Evolutionary conservation across 2,329 filamentous ascomycete species (phyloP).

Genomic region (Penicillium griseofulvum): DNA sequence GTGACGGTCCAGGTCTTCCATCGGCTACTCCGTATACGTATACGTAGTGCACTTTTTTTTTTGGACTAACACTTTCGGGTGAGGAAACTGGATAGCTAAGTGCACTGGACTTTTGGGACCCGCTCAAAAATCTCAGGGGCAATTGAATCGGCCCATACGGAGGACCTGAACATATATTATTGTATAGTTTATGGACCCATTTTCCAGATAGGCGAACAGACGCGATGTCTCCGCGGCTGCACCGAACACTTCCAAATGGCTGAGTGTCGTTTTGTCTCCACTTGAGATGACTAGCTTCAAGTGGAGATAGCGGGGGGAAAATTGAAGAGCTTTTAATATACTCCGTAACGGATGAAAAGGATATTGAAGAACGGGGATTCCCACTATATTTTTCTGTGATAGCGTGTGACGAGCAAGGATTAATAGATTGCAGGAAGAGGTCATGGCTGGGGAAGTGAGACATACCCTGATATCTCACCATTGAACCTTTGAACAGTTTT

Average conservation of each 20-base stretch:
- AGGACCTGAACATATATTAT: neutral
- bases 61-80: neutral
- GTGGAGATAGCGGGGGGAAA: neutral
- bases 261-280: neutral
- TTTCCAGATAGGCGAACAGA: slow-evolving; percentile 9
- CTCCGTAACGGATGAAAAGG: neutral
- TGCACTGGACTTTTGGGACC: neutral
- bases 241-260: slow-evolving; percentile 5
- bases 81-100: neutral
- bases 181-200: neutral
- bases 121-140: neutral
- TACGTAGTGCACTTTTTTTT: no score
- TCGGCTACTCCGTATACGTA: neutral
- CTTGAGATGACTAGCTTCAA: slow-evolving; percentile 5
- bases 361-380: neutral
- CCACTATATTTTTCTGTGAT: neutral
- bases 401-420: slow-evolving; percentile 4
- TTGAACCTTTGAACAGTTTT: neutral
- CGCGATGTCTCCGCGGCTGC: slow-evolving; percentile 10
- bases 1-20: neutral
- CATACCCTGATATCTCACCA: neutral
- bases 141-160: neutral
- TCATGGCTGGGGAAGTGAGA: slow-evolving; percentile 1
- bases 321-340: neutral
- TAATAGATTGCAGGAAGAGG: slow-evolving; percentile 5